Base-by-base conservation (phyloP, 2,329 filamentous ascomycete genomes). In the Arthroderma sp. region DNA sequence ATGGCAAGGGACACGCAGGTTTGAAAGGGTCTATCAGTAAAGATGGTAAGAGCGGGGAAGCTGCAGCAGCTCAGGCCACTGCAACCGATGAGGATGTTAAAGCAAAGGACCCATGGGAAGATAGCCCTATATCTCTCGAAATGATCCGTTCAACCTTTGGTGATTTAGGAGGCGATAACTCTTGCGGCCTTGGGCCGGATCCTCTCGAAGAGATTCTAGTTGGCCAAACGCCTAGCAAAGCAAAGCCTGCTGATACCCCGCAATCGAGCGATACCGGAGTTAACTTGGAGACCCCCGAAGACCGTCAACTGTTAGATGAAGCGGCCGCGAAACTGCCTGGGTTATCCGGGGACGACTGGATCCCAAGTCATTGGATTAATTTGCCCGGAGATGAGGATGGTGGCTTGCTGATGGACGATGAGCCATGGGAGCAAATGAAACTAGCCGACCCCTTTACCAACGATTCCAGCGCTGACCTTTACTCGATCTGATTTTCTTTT, bases 181-280 rank as follows among this genome's bases (percentile, higher is more conserved):
- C 54, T 37, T 52, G 47, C 27, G 55, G 56, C 8, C 52, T 64
- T 15, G 58, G 60, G 4, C 51, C 54, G 40, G 60, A 64, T 44
- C 54, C 59, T 0, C 59, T 63, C 46, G 62, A 65, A 7, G 60
- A 65, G 43, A 60, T 65, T 37, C 50, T 65, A 40, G 60, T 61
- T 32, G 46, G 57, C 1, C 59, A 65, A 33, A 59, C 60, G 55
- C 64, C 63, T 42, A 54, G 49, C 30, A 53, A 53, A 34, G 56
- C 53, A 4, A 59, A 60, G 36, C 50, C 56, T 3, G 53, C 62
- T 33, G 57, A 63, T 40, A 64, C 63, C 0, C 62, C 62, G 3
- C 61, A 64, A 45, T 64, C 63, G 2, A 53, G 60, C 15, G 62
- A 65, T 41, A 53, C 49, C 22, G 57, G 54, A 15, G 46, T 58